Evolutionary conservation across 257 asterid genomes (phyloP).

Genomic region (Fraxinus quadrangulata): DNA sequence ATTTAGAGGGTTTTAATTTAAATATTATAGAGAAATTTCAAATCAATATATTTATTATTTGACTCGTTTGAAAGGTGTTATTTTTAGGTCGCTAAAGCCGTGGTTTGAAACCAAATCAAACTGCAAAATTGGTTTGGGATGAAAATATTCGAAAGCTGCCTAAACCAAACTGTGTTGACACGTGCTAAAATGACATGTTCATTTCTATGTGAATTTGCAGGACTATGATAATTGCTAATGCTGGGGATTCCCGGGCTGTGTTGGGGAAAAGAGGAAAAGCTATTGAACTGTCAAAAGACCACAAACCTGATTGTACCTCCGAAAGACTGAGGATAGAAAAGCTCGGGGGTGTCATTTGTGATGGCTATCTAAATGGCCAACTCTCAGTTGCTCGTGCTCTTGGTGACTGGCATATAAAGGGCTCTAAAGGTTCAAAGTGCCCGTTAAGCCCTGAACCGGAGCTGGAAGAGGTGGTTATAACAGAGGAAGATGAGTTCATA

Average conservation of each 20-base stretch:
- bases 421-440: constrained; percentile 65
- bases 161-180: too few relatives aligned
- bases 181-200: too few relatives aligned
- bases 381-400: constrained; percentile 89
- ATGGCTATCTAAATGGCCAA: constrained; percentile 93
- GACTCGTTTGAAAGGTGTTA: too few relatives aligned
- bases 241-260: constrained; percentile 92
- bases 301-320: constrained; percentile 77
- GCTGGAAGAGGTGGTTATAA: constrained; percentile 58
- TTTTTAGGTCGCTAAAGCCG: too few relatives aligned
- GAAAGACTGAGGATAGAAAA: constrained; percentile 75
- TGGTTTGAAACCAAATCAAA: too few relatives aligned
- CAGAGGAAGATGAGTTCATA: constrained; percentile 84
- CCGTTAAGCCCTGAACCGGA: constrained; percentile 85
- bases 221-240: constrained; percentile 78
- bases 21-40: too few relatives aligned
- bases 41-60: too few relatives aligned
- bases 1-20: too few relatives aligned
- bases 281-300: constrained; percentile 76
- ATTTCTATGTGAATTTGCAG: constrained; percentile 31
- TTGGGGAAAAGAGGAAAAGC: constrained; percentile 90
- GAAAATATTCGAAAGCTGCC: too few relatives aligned
- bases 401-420: constrained; percentile 97
- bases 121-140: too few relatives aligned
- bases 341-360: constrained; percentile 77